Conservation (phyloP, 2,329 filamentous ascomycete species). For the Fusarium tjaetaba region DNA sequence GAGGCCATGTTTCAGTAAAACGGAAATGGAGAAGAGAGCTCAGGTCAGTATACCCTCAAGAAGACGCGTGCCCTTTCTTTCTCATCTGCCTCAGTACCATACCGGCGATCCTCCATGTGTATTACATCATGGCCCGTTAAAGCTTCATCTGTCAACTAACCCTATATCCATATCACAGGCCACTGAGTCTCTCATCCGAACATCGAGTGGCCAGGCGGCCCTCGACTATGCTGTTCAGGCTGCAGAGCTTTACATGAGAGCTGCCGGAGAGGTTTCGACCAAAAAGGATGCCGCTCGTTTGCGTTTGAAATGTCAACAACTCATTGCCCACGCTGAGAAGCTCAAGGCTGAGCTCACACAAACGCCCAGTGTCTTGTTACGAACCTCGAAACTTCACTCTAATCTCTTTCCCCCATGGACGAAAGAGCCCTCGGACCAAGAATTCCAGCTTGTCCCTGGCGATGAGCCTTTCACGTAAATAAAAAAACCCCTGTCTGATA, state of each 20-base stretch:
- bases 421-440: slow-evolving; percentile 64
- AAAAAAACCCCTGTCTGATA: slow-evolving; percentile 17
- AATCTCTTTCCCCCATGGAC: slow-evolving; percentile 88
- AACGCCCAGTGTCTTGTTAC: slow-evolving; percentile 67
- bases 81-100: neutral
- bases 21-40: slow-evolving; percentile 52
- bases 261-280: slow-evolving; percentile 68
- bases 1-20: slow-evolving; percentile 40
- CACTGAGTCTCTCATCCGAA: slow-evolving; percentile 51
- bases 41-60: slow-evolving; percentile 42
- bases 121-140: neutral
- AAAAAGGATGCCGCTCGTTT: slow-evolving; percentile 73
- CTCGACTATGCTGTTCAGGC: slow-evolving; percentile 79
- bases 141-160: slow-evolving; percentile 7
- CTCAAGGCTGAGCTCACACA: slow-evolving; percentile 66
- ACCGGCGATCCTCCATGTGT: neutral
- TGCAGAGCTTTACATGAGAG: slow-evolving; percentile 84
- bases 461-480: slow-evolving; percentile 70
- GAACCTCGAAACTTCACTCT: slow-evolving; percentile 82
- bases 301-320: slow-evolving; percentile 72
- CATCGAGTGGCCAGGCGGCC: slow-evolving; percentile 62
- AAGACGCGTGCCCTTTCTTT: neutral
- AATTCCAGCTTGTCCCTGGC: slow-evolving; percentile 68
- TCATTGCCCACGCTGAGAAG: slow-evolving; percentile 77
- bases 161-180: slow-evolving; percentile 41